Conservation (phyloP, 495 filamentous ascomycete genomes). For the Evansstolkia leycettana region DNA sequence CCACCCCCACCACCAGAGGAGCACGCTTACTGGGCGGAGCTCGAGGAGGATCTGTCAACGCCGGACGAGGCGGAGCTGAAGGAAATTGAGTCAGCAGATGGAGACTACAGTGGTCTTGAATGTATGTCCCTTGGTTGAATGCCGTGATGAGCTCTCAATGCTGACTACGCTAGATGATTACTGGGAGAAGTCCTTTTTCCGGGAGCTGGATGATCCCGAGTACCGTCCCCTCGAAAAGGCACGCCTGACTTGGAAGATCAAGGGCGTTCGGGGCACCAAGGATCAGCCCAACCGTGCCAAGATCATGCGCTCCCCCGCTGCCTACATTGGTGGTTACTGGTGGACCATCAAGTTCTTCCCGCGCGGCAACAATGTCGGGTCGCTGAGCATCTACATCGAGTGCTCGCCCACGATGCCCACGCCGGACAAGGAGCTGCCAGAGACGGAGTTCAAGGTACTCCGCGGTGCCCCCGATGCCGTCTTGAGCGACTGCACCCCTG, state of each 20-base stretch:
- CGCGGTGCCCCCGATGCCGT: slow-evolving; percentile 18
- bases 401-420: slow-evolving; percentile 37
- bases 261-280: slow-evolving; percentile 47
- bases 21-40: slow-evolving; percentile 30
- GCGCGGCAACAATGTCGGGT: slow-evolving; percentile 48
- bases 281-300: slow-evolving; percentile 45
- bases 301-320: slow-evolving; percentile 47
- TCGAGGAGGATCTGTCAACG: slow-evolving; percentile 42
- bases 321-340: slow-evolving; percentile 49
- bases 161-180: slow-evolving; percentile 33
- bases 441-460: slow-evolving; percentile 26
- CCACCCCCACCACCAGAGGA: background rate
- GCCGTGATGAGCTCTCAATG: background rate
- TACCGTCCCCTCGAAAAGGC: slow-evolving; percentile 37
- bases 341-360: slow-evolving; percentile 64
- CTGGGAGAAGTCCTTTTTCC: slow-evolving; percentile 48
- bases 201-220: slow-evolving; percentile 47
- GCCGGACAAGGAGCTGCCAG: slow-evolving; percentile 24
- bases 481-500: slow-evolving; percentile 16
- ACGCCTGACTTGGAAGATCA: slow-evolving; percentile 49
- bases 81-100: slow-evolving; percentile 39
- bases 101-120: slow-evolving; percentile 41
- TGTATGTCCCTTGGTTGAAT: slow-evolving; percentile 21
- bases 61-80: slow-evolving; percentile 50
- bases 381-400: slow-evolving; percentile 53